Base-by-base conservation (phyloP, 306 rosid species). In the Pyrus bretschneideri region DNA sequence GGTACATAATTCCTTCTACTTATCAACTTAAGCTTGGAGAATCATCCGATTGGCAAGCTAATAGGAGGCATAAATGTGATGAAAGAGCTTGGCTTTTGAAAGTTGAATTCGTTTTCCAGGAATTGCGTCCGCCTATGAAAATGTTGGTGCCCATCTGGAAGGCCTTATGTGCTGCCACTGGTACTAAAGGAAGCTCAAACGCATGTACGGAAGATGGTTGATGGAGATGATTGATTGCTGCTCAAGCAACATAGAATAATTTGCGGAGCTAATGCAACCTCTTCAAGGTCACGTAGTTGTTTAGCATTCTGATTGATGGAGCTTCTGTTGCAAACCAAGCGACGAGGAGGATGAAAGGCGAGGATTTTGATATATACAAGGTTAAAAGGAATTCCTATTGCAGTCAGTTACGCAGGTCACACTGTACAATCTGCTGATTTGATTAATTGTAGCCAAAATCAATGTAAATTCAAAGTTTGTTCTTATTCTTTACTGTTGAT, bases 91-190 rank as follows among this genome's bases (percentile, higher is more conserved):
- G 52, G 55, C 77, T 73, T 73, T 31, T 75, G 72, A 51, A 58
- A 77, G 59, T 79, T 67, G 78, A 77, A 73, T 76, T 65, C 60
- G 54, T 74, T 75, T 65, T 73, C 70, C 80, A 92, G 96, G 87
- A 82, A 61, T 78, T 90, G 45, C 88, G 82, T 6, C 98, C 97
- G 17, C 98, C 97, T 0, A 77, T 88, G 82, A 92, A 90, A 85
- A 92, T 89, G 87, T 74, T 95, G 83, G 90, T 88, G 46, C 96
- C 88, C 75, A 89, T 95, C 72, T 95, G 98, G 98, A 91, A 92
- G 93, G 96, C 91, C 76, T 76, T 92, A 69, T 87, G 97, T 81
- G 84, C 87, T 14, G 90, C 96, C 66, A 87, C 87, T 46, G 88
- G 71, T 67, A 64, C 77, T 66, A 77, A 80, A 76, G 85, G 81